Percentiles rank a stretch among this genome's conserved stretches.
Conservation (phyloP, 2,329 filamentous ascomycete genomes). For the Aspergillus eucalypticola region DNA sequence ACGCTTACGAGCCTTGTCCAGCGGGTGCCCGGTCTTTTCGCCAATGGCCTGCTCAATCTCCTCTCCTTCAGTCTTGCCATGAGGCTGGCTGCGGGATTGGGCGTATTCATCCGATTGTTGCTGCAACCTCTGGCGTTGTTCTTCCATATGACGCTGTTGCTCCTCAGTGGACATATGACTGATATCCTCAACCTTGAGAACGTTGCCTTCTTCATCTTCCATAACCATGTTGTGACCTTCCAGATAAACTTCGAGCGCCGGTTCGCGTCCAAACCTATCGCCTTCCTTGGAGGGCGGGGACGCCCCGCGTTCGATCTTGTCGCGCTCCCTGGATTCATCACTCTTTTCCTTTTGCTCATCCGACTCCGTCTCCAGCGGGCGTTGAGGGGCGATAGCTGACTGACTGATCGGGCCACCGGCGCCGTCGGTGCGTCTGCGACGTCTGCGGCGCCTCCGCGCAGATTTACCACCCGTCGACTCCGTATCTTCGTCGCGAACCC, state of each 20-base stretch:
- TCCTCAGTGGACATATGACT: conserved; percentile 55
- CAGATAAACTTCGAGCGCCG: conserved; percentile 68
- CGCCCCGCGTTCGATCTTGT: conserved; percentile 38
- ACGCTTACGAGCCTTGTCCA: conserved; percentile 47
- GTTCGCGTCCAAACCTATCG: conserved; percentile 36
- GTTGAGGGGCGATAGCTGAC: conserved; percentile 78
- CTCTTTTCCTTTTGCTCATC: conserved; percentile 26
- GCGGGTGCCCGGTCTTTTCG: conserved; percentile 36
- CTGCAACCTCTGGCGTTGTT: conserved; percentile 56
- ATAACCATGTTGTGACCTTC: conserved; percentile 78
- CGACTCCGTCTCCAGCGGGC: conserved; percentile 36
- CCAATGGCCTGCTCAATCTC: conserved; percentile 43
- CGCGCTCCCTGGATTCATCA: conserved; percentile 32
- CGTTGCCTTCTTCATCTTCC: conserved; percentile 85
- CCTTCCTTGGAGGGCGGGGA: conserved; percentile 39
- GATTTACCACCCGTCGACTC: conserved; percentile 58
- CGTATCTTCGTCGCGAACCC: conserved; percentile 73
- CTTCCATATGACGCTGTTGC: conserved; percentile 58
- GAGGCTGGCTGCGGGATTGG: conserved; percentile 47
- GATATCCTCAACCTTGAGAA: conserved; percentile 65
- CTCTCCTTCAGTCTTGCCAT: conserved; percentile 48
- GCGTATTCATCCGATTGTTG: conserved; percentile 45
- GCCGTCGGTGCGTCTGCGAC: conserved; percentile 68
- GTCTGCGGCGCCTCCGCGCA: conserved; percentile 55
- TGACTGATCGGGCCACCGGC: conserved; percentile 86